Evolutionary conservation across 164 flowering plant genomes (phyloP).

Genomic region (Cinnamomum micranthum): DNA sequence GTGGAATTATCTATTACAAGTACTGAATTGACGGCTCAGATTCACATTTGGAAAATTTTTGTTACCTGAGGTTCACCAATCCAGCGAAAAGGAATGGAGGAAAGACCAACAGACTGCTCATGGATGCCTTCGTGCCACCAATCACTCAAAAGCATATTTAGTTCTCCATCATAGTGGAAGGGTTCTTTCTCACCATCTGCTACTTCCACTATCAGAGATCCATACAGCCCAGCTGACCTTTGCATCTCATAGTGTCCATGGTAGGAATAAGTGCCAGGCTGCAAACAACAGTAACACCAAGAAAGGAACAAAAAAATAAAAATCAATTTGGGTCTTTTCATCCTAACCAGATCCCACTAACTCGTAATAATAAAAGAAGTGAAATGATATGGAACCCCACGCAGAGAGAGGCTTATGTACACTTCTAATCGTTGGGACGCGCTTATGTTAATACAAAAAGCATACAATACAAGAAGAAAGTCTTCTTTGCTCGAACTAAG

Average conservation of each 20-base stretch:
- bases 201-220: slow-evolving; percentile 69
- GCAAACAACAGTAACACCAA: slow-evolving; percentile 12
- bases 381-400: too few relatives aligned
- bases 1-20: too few relatives aligned
- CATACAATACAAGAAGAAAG: neutral
- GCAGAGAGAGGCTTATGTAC: too few relatives aligned
- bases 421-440: neutral
- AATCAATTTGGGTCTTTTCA: too few relatives aligned
- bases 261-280: slow-evolving; percentile 90
- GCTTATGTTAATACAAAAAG: neutral
- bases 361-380: too few relatives aligned
- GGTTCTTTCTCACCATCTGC: slow-evolving; percentile 66
- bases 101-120: slow-evolving; percentile 58
- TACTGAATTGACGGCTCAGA: neutral
- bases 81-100: slow-evolving; percentile 75
- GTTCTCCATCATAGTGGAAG: slow-evolving; percentile 73
- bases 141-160: slow-evolving; percentile 64
- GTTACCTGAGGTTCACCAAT: slow-evolving; percentile 89
- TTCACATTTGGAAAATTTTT: neutral
- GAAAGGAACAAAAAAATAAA: too few relatives aligned
- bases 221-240: slow-evolving; percentile 85
- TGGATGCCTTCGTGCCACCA: slow-evolving; percentile 72
- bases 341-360: too few relatives aligned
- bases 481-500: neutral
- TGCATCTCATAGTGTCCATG: slow-evolving; percentile 97